Evolutionary conservation across 768 basidiomycete species (phyloP).

Genomic region (Rhizopogon rudus): DNA sequence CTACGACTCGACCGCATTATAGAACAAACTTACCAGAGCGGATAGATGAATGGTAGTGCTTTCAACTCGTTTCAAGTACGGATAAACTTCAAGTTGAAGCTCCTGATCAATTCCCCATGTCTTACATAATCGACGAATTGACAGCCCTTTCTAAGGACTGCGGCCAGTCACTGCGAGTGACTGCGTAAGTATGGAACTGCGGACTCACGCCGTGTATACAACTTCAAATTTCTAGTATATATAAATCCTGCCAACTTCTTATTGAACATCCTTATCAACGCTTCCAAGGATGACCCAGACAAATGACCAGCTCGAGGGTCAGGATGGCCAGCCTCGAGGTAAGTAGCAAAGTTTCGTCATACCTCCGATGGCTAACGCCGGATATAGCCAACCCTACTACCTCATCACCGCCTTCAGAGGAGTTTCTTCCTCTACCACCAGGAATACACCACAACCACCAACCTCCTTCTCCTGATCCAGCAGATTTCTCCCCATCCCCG

Average conservation of each 20-base stretch:
- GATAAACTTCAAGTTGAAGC: too few relatives aligned
- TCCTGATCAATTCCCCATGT: too few relatives aligned
- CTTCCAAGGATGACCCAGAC: background rate
- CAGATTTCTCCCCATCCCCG: background rate
- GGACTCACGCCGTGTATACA: too few relatives aligned
- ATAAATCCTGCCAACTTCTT: background rate
- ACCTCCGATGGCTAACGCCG: background rate
- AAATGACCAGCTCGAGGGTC: background rate
- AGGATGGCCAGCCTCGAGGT: background rate
- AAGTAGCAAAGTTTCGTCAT: background rate
- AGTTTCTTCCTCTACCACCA: background rate
- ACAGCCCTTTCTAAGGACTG: too few relatives aligned
- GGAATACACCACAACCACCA: background rate
- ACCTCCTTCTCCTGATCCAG: background rate
- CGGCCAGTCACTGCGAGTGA: too few relatives aligned
- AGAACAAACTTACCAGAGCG: too few relatives aligned
- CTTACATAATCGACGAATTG: too few relatives aligned
- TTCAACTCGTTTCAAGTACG: too few relatives aligned
- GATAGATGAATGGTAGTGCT: too few relatives aligned
- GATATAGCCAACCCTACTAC: background rate
- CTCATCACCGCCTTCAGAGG: background rate
- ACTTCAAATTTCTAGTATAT: too few relatives aligned
- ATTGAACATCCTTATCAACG: background rate
- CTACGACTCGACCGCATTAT: too few relatives aligned
- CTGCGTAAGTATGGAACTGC: too few relatives aligned